phyloP scores from a whole-genome alignment of 2,329 filamentous ascomycete species.

The Hypoxylon sp. region DNA sequence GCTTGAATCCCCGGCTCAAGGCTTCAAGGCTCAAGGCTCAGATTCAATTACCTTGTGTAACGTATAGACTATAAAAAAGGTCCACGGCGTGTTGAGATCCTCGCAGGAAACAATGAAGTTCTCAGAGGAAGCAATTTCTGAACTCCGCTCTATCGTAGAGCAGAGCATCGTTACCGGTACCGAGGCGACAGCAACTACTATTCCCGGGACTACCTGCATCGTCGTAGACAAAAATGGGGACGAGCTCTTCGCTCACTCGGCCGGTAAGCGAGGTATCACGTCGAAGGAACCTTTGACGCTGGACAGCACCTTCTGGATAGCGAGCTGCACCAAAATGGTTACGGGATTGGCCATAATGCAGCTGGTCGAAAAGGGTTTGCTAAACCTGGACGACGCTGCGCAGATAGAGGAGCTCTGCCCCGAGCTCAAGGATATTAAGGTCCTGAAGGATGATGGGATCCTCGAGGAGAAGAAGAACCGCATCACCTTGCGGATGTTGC shows the following conservation, averaged over 20 bases:
- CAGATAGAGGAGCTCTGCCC: constrained; percentile 64
- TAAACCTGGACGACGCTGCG: constrained; percentile 64
- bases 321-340: constrained; percentile 71
- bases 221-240: constrained; percentile 58
- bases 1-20: not conserved
- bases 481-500: constrained; percentile 72
- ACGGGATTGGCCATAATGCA: constrained; percentile 69
- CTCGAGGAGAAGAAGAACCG: constrained; percentile 61
- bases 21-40: not conserved
- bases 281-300: constrained; percentile 68
- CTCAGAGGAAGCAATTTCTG: constrained; percentile 35
- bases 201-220: constrained; percentile 47
- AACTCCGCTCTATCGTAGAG: constrained; percentile 47
- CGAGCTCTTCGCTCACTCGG: constrained; percentile 62
- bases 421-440: constrained; percentile 64
- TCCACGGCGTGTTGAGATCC: not conserved
- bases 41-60: not conserved
- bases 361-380: constrained; percentile 66
- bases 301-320: constrained; percentile 73
- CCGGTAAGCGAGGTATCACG: constrained; percentile 62
- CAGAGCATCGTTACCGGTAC: constrained; percentile 30
- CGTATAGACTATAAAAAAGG: not conserved
- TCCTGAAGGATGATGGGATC: constrained; percentile 59
- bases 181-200: constrained; percentile 20
- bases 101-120: constrained; percentile 39